Conservation (phyloP, 345 rosid genomes). For the Fremontodendron californicum region DNA sequence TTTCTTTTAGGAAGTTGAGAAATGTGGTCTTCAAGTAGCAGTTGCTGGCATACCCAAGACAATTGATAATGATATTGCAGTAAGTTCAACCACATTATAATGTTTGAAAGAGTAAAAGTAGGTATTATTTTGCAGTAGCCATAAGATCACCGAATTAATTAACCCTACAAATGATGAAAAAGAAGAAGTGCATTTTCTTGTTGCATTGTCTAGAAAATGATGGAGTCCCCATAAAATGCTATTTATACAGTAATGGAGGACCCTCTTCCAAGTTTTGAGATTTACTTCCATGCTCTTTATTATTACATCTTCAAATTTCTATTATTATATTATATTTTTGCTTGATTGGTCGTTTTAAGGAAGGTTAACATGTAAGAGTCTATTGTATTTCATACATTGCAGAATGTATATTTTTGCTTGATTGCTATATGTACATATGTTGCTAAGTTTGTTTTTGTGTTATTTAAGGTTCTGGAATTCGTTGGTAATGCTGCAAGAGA, state of each 20-base stretch:
- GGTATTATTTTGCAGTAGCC: not conserved
- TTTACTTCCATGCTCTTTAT: not conserved
- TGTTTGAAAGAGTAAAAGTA: not conserved
- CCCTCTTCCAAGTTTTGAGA: not conserved
- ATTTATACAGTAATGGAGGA: not conserved
- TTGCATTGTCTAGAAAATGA: not conserved
- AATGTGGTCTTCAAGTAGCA: constrained; percentile 75
- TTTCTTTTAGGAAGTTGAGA: constrained; percentile 73
- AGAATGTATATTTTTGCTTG: too few species aligned
- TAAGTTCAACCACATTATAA: constrained; percentile 36
- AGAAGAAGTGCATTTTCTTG: not conserved
- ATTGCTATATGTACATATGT: too few species aligned
- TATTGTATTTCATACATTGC: too few species aligned
- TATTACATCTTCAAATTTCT: not conserved
- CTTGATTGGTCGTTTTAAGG: too few species aligned
- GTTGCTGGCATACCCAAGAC: constrained; percentile 89
- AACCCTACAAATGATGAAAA: not conserved
- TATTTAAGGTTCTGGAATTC: too few species aligned
- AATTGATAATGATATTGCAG: constrained; percentile 82
- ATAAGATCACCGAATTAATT: not conserved
- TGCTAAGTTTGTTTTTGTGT: too few species aligned
- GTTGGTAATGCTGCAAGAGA: too few species aligned
- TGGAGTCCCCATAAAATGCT: not conserved
- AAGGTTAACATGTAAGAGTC: too few species aligned
- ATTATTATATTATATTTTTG: too few species aligned